Base-by-base conservation (phyloP, 1,284 basidiomycete genomes). In the Lentinula novae-zelandiae region DNA sequence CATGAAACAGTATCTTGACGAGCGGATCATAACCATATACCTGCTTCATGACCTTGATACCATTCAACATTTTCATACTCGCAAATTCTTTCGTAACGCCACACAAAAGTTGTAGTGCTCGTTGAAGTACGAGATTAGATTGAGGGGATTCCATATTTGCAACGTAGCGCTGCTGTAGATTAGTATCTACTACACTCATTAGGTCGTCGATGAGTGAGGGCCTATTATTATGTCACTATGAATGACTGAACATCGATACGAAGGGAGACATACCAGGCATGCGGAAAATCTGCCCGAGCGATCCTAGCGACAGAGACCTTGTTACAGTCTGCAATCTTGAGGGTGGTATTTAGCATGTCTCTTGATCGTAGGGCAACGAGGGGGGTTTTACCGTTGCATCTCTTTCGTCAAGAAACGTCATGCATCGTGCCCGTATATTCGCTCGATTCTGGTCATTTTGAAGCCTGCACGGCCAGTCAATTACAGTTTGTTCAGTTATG, bases 241-340 rank as follows among this genome's bases (percentile, higher is more conserved):
- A 51, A 39, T 17, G 57, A 53, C 3, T 27, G 10, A 36, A 5
- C 62, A 39, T 49, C 60, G 60, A 60, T 54, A 34, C 34, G 61
- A 65, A 60, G 40, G 44, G 55, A 54, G 22, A 60, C 71, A 68
- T 72, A 89, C 90, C 90, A 93, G 53, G 76, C 76, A 46, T 69
- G 73, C 10, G 91, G 90, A 69, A 82, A 92, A 68, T 93, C 91
- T 34, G 80, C 71, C 51, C 92, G 82, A 9, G 90, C 84, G 58
- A 92, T 83, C 70, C 86, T 92, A 6, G 83, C 77, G 4, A 90
- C 78, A 34, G 90, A 83, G 36, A 87, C 67, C 67, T 88, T 79
- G 64, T 92, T 93, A 67, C 85, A 90, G 61, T 86, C 77, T 33
- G 87, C 82, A 62, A 93, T 89, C 91, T 92, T 64, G 38, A 39